A percentile compares a stretch with the other conserved stretches of the same genome.
These are phyloP conservation scores for Monilinia polystroma DNA, from an alignment of 2,329 filamentous ascomycete species.

Conservation along the genomic window DNA sequence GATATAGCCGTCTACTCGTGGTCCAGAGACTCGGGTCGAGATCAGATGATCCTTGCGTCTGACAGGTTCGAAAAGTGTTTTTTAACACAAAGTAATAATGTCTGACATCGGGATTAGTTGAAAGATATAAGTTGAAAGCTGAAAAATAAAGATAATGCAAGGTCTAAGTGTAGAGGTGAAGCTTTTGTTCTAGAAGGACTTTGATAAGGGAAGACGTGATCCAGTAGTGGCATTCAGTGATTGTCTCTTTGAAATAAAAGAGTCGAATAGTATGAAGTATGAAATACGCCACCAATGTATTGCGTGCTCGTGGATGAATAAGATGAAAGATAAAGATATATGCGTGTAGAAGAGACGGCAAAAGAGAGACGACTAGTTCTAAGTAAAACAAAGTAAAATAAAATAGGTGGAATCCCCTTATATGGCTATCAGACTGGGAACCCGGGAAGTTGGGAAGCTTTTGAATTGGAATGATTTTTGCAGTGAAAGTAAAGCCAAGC, in stretches of 20 bases:
- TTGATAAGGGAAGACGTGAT: constrained; percentile 21
- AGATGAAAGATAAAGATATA: constrained; percentile 14
- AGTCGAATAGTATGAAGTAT: neutral
- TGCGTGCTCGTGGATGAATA: constrained; percentile 23
- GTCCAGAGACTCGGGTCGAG: neutral
- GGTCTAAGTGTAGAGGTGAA: constrained; percentile 2
- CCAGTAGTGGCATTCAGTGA: constrained; percentile 15
- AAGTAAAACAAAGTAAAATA: too few species aligned
- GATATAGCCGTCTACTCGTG: constrained; percentile 19
- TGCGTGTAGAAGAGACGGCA: neutral
- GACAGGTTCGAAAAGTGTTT: neutral
- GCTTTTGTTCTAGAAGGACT: constrained; percentile 17
- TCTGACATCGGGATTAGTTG: constrained; percentile 11
- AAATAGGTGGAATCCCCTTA: constrained; percentile 4
- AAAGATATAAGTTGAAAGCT: neutral
- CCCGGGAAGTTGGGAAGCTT: constrained; percentile 4
- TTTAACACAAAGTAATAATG: constrained; percentile 11
- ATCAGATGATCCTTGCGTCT: constrained; percentile 14
- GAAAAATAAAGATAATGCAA: neutral
- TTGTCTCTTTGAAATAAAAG: constrained; percentile 9
- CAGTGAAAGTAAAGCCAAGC: constrained; percentile 5
- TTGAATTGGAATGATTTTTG: neutral
- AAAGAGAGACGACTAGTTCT: neutral
- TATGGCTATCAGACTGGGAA: neutral
- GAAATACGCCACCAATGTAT: constrained; percentile 22